Evolutionary conservation across 306 rosid genomes (phyloP).

Genomic region (Rosa multiflora): DNA sequence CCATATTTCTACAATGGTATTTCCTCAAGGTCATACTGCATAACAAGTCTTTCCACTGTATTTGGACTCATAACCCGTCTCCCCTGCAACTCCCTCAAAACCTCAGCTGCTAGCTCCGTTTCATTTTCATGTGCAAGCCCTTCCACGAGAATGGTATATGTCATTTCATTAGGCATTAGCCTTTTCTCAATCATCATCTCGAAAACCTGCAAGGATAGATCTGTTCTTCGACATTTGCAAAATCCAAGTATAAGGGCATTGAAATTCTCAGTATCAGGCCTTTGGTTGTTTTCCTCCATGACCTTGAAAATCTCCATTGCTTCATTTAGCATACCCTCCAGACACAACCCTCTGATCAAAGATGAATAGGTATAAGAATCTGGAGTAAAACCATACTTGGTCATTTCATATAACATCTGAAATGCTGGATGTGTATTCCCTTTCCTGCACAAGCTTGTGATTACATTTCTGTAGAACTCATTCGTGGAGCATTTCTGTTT

Average conservation of each 20-base stretch:
- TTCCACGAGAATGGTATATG: slow-evolving; percentile 77
- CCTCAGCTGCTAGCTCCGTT: slow-evolving; percentile 53
- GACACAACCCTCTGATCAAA: slow-evolving; percentile 83
- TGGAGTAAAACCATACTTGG: slow-evolving; percentile 69
- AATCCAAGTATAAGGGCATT: slow-evolving; percentile 76
- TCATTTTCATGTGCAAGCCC: slow-evolving; percentile 75
- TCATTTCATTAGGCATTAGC: slow-evolving; percentile 69
- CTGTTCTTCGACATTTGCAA: slow-evolving; percentile 71
- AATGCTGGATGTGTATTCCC: slow-evolving; percentile 88
- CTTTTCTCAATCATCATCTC: slow-evolving; percentile 69
- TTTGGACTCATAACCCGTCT: slow-evolving; percentile 58
- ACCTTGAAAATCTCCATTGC: slow-evolving; percentile 69
- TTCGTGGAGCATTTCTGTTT: slow-evolving; percentile 49
- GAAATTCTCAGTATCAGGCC: slow-evolving; percentile 65
- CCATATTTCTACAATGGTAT: slow-evolving; percentile 31
- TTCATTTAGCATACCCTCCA: slow-evolving; percentile 83
- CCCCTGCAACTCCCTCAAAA: slow-evolving; percentile 56
- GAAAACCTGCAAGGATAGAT: slow-evolving; percentile 54
- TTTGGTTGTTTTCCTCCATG: slow-evolving; percentile 64
- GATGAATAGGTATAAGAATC: slow-evolving; percentile 80
- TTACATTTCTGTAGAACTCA: slow-evolving; percentile 58
- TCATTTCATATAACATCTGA: slow-evolving; percentile 80
- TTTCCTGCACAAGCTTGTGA: slow-evolving; percentile 73
- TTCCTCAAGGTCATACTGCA: slow-evolving; percentile 66
- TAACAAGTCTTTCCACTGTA: slow-evolving; percentile 66